A percentile compares a stretch with the other conserved stretches of the same genome.
phyloP scores from a whole-genome alignment of 306 rosid species.

The Lithocarpus polystachyus region DNA sequence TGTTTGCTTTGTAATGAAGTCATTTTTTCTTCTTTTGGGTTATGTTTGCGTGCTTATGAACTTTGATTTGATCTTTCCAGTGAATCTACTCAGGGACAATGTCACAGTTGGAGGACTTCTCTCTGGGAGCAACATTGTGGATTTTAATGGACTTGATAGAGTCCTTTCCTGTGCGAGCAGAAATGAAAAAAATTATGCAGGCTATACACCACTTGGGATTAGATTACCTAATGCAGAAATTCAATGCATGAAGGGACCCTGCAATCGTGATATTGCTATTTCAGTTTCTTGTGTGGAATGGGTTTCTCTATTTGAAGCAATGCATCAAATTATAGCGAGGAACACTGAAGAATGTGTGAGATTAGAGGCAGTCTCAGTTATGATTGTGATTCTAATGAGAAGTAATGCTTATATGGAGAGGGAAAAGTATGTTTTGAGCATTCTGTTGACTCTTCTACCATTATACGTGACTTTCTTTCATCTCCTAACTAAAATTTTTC shows the following conservation, averaged over 20 bases:
- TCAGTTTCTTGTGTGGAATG: slow-evolving; percentile 57
- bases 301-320: slow-evolving; percentile 47
- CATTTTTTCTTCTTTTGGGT: slow-evolving; percentile 2
- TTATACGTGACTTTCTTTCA: slow-evolving; percentile 3
- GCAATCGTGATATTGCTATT: slow-evolving; percentile 36
- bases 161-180: slow-evolving; percentile 15
- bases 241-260: slow-evolving; percentile 32
- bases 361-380: slow-evolving; percentile 57
- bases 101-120: slow-evolving; percentile 53
- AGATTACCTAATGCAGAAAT: slow-evolving; percentile 29
- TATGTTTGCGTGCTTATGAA: slow-evolving; percentile 62
- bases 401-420: slow-evolving; percentile 61
- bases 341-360: slow-evolving; percentile 62
- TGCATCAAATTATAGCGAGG: slow-evolving; percentile 57
- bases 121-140: slow-evolving; percentile 34
- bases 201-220: slow-evolving; percentile 9
- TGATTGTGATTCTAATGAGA: slow-evolving; percentile 60
- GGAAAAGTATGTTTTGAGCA: slow-evolving; percentile 53
- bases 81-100: slow-evolving; percentile 98
- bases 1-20: slow-evolving; percentile 8
- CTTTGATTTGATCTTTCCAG: slow-evolving; percentile 99
- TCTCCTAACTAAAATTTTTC: slow-evolving; percentile 9
- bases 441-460: slow-evolving; percentile 20
- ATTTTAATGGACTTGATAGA: slow-evolving; percentile 38
- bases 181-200: slow-evolving; percentile 19